Evolutionary conservation across 176 grass and related monocot species (phyloP), one percentile per base, ranked within the genome.

Genomic region (Poa annua): DNA sequence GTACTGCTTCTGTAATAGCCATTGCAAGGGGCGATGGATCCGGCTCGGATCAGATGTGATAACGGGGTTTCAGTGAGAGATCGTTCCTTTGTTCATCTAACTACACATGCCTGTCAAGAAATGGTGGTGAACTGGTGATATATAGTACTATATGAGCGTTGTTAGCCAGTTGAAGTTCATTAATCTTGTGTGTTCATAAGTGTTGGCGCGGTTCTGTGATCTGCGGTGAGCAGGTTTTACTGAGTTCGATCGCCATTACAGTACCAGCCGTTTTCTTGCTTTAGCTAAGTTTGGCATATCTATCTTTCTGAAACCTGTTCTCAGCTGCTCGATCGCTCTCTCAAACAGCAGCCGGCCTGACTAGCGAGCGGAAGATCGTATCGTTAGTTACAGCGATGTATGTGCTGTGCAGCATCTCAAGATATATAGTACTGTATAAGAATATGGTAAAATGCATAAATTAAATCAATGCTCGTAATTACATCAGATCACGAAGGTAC

Each of bases 391-490:
- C 14, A 76, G 8, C 45, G 21, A 49, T 19, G 6, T 51, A 13
- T 4, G n/a, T n/a, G n/a, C n/a, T n/a, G 11, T 44, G 34, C 75
- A 11, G 2, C 52, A 47, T 13, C 7, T 34, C 29, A 70, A 59
- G 50, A 81, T 29, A 29, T 1, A 29, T 29, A n/a, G n/a, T n/a
- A n/a, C n/a, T n/a, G n/a, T n/a, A 29, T 54, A 72, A 54, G 2
- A 79, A 45, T 5, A 80, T 56, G 25, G 26, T 54, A 11, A 56
- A 66, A 70, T 85, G 52, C 78, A 82, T 82, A 86, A 78, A 86
- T 86, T 56, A 66, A 89, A 89, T 78, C 44, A 89, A 89, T 86
- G 64, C 19, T 86, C 73, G 42, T 89, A 89, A 86, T 89, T 89
- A 89, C 88, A 89, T 11, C 77, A 69, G 77, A 75, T 81, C 59